Base-by-base conservation (phyloP, 2,329 filamentous ascomycete genomes). In the Penicillium sp. region DNA sequence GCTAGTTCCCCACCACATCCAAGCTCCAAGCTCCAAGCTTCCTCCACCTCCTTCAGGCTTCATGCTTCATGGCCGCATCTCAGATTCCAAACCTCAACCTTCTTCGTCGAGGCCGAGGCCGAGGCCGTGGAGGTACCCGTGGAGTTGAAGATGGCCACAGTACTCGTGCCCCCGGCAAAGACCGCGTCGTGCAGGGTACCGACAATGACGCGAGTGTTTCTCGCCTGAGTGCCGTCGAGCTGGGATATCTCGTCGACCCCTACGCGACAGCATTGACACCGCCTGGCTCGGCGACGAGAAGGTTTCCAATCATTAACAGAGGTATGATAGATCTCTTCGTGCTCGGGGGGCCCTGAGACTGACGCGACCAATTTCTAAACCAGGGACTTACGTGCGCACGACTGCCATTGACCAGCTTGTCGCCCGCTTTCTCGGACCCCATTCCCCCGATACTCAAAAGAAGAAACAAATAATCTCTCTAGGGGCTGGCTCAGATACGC, bases 321-420 rank as follows among this genome's bases (percentile, higher is more conserved):
- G 94, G 94, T 92, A 59, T 51, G 31, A 14, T 7, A 4, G 1
- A 39, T 22, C 9, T 19, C 18, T 22, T 24, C 70, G 62, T 68
- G 6, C 9, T n/a, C 9, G 6, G 0, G 18, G 22, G 13, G 4
- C 18, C 24, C 18, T 2, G 31, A 33, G 7, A 16, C 18, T 58
- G 36, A 53, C 55, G 39, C 18, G 50, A 19, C 13, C 3, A 14
- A 47, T 40, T 50, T 40, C 39, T 18, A 27, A 10, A 35, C 55
- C 65, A 94, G 92, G 92, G 54, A 98, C 94, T n/a, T 98, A 97
- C 70, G 89, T 93, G 22, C 88, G 95, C 61, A 97, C 93, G 9
- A 85, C 84, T 5, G 91, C 90, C 24, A 87, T 99, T 63, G 92
- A 99, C 76, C 80, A 77, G 13, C 85, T 99, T 0, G 85, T 98